Base-by-base conservation (phyloP, 129 eudicot genomes). In the Tagetes patula region DNA sequence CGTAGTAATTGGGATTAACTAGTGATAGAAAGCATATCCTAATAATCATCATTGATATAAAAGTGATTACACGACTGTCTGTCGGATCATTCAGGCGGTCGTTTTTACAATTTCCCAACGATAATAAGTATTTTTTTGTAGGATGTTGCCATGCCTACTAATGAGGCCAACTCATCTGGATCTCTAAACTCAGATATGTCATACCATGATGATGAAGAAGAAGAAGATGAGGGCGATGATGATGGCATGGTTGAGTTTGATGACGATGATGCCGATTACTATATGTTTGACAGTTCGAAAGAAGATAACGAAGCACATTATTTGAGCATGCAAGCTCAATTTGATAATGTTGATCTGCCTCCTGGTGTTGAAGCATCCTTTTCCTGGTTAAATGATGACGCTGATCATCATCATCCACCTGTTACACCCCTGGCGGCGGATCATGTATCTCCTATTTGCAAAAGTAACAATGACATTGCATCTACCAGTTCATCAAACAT, bases 361-460 rank as follows among this genome's bases (percentile, higher is more conserved):
- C 80, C 92, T 47, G 96, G 92, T 20, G 92, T 87, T 6, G 96
- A 89, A 84, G 92, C 88, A 47, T 75, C 92, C 20, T 79, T 89
- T 41, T 79, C 96, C n/a, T 86, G 88, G 89, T 69, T 87, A 33
- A 54, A 71, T 38, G 77, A 75, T 42, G 48, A 67, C n/a, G n/a
- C n/a, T 20, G 0, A 20, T 20, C 27, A 20, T 0, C 3, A 8
- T 10, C 8, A 32, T 59, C 65, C 4, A 32, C 13, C 40, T 59
- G 65, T 13, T 9, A 31, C 41, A 36, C 80, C 11, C 78, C 77
- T 52, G 74, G 27, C 27, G 27, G 27, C 27, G 27, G 27, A 20
- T 55, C 67, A 3, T 66, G 48, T 62, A 5, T 61, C 12, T 52
- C 67, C n/a, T 32, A 20, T 6, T 65, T 8, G 27, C 72, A 66